phyloP scores from a whole-genome alignment of 1,284 basidiomycete genomes.

The Chalciporus sp. region DNA sequence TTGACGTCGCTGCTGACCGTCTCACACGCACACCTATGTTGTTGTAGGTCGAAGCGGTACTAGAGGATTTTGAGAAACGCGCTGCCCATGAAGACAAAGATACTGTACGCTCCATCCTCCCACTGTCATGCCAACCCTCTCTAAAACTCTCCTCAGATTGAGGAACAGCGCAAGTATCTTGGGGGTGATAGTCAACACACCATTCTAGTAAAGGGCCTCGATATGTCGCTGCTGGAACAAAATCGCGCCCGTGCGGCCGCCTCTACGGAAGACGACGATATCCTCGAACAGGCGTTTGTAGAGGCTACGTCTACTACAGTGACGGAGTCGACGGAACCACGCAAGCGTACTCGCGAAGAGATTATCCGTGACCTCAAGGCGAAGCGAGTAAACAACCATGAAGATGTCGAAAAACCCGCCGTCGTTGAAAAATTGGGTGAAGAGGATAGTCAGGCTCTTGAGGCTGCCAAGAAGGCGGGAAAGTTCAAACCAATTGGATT shows the following conservation, averaged over 20 bases:
- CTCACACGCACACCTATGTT: conserved; percentile 9
- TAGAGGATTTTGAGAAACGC: conserved; percentile 78
- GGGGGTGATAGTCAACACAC: conserved; percentile 89
- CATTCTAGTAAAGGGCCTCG: conserved; percentile 89
- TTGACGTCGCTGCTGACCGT: neutral
- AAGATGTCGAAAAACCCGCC: conserved; percentile 16
- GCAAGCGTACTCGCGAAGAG: conserved; percentile 74
- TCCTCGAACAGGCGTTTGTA: conserved; percentile 73
- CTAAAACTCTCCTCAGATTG: conserved; percentile 50
- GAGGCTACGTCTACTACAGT: conserved; percentile 37
- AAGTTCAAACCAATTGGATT: conserved; percentile 84
- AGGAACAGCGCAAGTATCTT: conserved; percentile 77
- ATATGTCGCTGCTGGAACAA: conserved; percentile 83
- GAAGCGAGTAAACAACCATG: conserved; percentile 46
- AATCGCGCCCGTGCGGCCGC: conserved; percentile 67
- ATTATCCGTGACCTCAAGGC: conserved; percentile 74
- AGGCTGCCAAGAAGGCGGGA: conserved; percentile 58
- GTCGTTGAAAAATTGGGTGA: conserved; percentile 11
- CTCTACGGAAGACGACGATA: conserved; percentile 64
- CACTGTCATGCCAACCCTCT: neutral
- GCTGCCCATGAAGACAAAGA: conserved; percentile 59
- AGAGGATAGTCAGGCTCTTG: conserved; percentile 40
- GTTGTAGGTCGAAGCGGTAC: conserved; percentile 71
- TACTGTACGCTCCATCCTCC: conserved; percentile 44
- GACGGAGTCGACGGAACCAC: conserved; percentile 35